Percentiles rank a stretch among this genome's conserved stretches.
phyloP scores from a whole-genome alignment of 345 rosid species.

The Populus ilicifolia region DNA sequence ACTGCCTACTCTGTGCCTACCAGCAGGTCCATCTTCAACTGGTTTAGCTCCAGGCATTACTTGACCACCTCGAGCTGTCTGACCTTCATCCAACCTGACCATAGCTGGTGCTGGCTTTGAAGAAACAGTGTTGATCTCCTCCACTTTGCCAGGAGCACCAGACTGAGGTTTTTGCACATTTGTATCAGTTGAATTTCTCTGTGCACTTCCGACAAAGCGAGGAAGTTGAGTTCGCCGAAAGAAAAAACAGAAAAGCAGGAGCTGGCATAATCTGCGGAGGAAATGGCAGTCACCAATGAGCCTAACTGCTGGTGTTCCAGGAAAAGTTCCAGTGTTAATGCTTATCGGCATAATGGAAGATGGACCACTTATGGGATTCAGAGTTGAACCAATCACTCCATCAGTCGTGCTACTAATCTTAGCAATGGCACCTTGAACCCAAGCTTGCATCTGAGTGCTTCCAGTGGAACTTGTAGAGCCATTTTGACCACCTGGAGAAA shows the following conservation, averaged over 20 bases:
- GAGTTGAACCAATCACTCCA: constrained; percentile 58
- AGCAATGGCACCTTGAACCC: constrained; percentile 98
- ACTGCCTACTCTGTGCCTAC: constrained; percentile 70
- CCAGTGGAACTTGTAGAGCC: constrained; percentile 79
- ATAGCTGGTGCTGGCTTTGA: constrained; percentile 54
- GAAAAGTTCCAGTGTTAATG: constrained; percentile 98
- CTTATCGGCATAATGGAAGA: constrained; percentile 91
- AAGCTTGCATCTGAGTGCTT: constrained; percentile 94
- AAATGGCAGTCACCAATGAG: constrained; percentile 99
- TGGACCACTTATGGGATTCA: constrained; percentile 76
- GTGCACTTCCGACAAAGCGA: constrained; percentile 47
- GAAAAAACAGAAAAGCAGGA: constrained; percentile 87
- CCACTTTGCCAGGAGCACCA: constrained; percentile 63
- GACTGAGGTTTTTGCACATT: constrained; percentile 73
- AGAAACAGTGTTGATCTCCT: constrained; percentile 66
- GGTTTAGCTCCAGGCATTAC: constrained; percentile 66
- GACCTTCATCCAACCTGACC: constrained; percentile 68
- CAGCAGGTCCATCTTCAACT: constrained; percentile 72
- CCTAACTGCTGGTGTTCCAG: constrained; percentile 99
- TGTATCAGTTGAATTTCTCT: constrained; percentile 55
- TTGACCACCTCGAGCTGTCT: constrained; percentile 63
- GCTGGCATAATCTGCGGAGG: constrained; percentile 96
- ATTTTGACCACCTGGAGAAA: constrained; percentile 65
- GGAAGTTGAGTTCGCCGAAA: constrained; percentile 67
- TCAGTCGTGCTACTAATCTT: constrained; percentile 87